Evolutionary conservation across 2,329 filamentous ascomycete genomes (phyloP).

Genomic region (Colletotrichum sp.): DNA sequence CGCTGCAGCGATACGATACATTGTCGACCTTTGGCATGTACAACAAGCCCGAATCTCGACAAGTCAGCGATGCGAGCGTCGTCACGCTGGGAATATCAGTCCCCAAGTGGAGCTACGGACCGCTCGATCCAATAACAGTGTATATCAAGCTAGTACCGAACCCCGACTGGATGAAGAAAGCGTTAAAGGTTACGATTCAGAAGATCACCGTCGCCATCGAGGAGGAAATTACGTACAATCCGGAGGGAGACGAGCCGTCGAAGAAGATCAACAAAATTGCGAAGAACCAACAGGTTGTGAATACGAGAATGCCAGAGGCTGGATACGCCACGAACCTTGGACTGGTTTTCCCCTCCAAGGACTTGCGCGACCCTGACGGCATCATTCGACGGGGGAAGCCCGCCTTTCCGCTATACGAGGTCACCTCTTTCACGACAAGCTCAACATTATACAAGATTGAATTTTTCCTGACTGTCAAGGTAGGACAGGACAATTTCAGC

Average conservation of each 20-base stretch:
- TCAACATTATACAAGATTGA: conserved; percentile 98
- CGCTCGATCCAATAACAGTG: conserved; percentile 91
- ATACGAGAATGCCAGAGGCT: conserved; percentile 84
- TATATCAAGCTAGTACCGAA: conserved; percentile 96
- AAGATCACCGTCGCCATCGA: conserved; percentile 94
- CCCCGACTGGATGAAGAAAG: conserved; percentile 88
- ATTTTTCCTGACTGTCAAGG: conserved; percentile 94
- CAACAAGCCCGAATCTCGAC: conserved; percentile 89
- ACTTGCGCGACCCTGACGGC: conserved; percentile 85
- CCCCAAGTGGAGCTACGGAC: conserved; percentile 95
- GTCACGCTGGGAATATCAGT: conserved; percentile 91
- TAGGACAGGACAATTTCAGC: conserved; percentile 41
- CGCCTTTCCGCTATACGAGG: conserved; percentile 87
- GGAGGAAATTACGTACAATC: conserved; percentile 98
- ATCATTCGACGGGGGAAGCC: conserved; percentile 85
- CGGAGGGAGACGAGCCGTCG: conserved; percentile 92
- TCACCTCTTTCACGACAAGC: conserved; percentile 90
- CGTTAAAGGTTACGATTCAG: conserved; percentile 89
- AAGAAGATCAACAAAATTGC: conserved; percentile 88
- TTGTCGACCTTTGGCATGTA: conserved; percentile 99
- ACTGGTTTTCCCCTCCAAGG: conserved; percentile 88
- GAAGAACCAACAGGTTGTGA: conserved; percentile 82
- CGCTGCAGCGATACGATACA: conserved; percentile 92
- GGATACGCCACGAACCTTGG: conserved; percentile 94
- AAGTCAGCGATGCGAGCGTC: conserved; percentile 86